These are phyloP conservation scores for Daedaleopsis nitida DNA, from an alignment of 768 basidiomycete species.

Conservation along the genomic window DNA sequence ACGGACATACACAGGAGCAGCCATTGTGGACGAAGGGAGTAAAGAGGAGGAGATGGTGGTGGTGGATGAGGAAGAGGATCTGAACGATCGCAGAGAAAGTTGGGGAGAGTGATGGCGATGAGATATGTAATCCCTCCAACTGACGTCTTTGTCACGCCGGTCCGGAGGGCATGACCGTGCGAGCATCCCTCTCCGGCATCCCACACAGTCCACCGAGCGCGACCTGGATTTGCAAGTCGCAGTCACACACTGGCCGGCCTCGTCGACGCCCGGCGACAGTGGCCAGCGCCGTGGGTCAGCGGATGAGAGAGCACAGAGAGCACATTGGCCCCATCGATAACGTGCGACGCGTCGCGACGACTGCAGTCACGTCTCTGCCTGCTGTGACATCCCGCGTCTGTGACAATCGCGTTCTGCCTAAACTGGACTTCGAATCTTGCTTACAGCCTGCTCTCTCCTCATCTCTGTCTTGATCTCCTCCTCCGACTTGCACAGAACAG, in stretches of 20 bases:
- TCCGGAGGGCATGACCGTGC: slow-evolving; percentile 25
- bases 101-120: slow-evolving; percentile 32
- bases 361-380: slow-evolving; percentile 10
- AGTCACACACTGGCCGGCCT: slow-evolving; percentile 1
- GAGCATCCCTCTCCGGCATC: slow-evolving; percentile 18
- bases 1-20: slow-evolving; percentile 51
- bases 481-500: not conserved
- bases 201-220: not conserved
- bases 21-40: slow-evolving; percentile 35
- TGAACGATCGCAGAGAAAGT: slow-evolving; percentile 10
- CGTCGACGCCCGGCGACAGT: not conserved
- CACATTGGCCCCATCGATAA: slow-evolving; percentile 9
- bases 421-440: not conserved
- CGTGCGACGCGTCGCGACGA: slow-evolving; percentile 5
- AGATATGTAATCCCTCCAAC: slow-evolving; percentile 26
- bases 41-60: slow-evolving; percentile 33
- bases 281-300: slow-evolving; percentile 33
- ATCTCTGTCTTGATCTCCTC: not conserved
- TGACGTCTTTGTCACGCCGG: slow-evolving; percentile 31
- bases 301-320: not conserved
- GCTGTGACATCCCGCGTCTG: slow-evolving; percentile 20
- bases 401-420: slow-evolving; percentile 5
- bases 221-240: not conserved
- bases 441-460: not conserved
- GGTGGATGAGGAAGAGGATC: slow-evolving; percentile 24